These are phyloP conservation scores for Emericellopsis cladophorae DNA, from an alignment of 2,329 filamentous ascomycete species.

Conservation along the genomic window DNA sequence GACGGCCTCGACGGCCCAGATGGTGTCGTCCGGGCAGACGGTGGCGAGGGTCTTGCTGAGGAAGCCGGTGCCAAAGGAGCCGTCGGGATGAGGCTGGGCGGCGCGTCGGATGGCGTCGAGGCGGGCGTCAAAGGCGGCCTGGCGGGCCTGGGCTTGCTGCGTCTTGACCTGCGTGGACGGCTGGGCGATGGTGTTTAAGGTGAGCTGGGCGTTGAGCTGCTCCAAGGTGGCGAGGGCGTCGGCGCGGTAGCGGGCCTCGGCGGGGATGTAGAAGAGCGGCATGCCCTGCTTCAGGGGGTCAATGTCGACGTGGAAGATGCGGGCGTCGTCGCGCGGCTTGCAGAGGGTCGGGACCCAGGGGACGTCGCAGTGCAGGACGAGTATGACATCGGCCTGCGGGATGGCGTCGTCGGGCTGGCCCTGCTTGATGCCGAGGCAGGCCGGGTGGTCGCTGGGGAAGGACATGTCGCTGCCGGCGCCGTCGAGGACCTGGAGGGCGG, in stretches of 20 bases:
- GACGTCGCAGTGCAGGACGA: conserved; percentile 82
- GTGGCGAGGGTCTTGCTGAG: conserved; percentile 9
- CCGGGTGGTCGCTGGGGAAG: conserved; percentile 59
- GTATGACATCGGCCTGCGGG: conserved; percentile 65
- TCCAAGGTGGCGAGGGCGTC: conserved; percentile 52
- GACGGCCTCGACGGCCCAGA: conserved; percentile 65
- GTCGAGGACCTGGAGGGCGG: conserved; percentile 59
- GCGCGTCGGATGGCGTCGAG: conserved; percentile 45
- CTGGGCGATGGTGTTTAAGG: conserved; percentile 26
- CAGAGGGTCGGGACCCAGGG: conserved; percentile 82
- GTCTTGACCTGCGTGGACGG: conserved; percentile 11
- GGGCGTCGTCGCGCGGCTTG: conserved; percentile 36
- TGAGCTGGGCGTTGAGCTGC: conserved; percentile 55
- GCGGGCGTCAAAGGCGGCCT: conserved; percentile 43
- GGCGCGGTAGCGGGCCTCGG: conserved; percentile 52
- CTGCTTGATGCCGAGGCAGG: conserved; percentile 58
- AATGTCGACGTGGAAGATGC: conserved; percentile 51
- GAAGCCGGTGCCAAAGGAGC: conserved; percentile 24
- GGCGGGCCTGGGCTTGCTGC: conserved; percentile 28
- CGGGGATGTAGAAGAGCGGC: conserved; percentile 59
- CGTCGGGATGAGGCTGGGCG: conserved; percentile 45
- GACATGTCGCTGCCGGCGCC: conserved; percentile 72
- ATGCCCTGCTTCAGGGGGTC: conserved; percentile 60
- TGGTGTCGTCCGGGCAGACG: conserved; percentile 33
- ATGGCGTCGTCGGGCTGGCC: conserved; percentile 58